These are phyloP conservation scores for Alopecurus myosuroides DNA, from an alignment of 176 grass and related monocot species.

Conservation along the genomic window DNA sequence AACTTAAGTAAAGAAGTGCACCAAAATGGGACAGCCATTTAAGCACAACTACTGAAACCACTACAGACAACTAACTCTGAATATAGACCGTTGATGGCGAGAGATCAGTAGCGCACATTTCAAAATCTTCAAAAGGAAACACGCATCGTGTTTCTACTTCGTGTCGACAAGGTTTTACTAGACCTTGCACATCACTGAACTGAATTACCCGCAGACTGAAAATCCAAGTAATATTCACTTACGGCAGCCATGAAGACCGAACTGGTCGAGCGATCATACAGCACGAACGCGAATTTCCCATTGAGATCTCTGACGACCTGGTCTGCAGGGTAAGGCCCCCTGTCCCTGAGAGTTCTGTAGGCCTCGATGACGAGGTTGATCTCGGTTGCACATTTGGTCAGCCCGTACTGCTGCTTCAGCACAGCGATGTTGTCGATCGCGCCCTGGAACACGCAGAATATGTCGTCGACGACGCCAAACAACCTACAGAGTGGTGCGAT, in stretches of 20 bases:
- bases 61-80: background rate
- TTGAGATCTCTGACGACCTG: conserved; percentile 61
- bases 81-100: no score
- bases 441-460: conserved; percentile 78
- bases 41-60: background rate
- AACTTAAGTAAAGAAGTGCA: background rate
- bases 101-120: no score
- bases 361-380: conserved; percentile 75
- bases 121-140: background rate
- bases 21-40: background rate
- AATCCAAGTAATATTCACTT: conserved; percentile 10
- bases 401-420: conserved; percentile 83
- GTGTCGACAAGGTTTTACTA: background rate
- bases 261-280: conserved; percentile 64
- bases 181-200: background rate
- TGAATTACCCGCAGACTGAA: background rate
- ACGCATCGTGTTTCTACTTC: background rate
- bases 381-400: conserved; percentile 57
- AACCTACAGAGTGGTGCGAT: conserved; percentile 23
- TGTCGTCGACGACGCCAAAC: conserved; percentile 52
- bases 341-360: conserved; percentile 78
- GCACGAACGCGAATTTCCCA: conserved; percentile 68
- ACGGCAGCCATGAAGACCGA: conserved; percentile 66
- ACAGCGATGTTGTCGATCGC: conserved; percentile 50
- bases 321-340: conserved; percentile 77